Conservation (phyloP, 805 yeast genomes). For the Candida mattraensis region DNA sequence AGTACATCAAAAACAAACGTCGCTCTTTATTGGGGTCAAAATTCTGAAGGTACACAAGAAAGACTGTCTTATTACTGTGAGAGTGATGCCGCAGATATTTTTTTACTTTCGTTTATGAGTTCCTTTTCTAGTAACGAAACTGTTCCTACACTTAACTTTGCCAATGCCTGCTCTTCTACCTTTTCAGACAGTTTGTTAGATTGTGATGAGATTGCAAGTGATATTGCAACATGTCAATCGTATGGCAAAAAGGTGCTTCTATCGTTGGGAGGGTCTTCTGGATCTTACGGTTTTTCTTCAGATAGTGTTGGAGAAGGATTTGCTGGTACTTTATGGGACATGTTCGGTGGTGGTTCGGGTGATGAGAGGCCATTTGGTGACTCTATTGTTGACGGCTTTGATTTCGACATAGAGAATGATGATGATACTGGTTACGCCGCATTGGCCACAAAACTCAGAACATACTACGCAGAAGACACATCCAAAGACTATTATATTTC, state of each 20-base stretch:
- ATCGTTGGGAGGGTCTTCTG: conserved; percentile 75
- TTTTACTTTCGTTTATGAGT: conserved; percentile 68
- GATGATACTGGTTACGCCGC: conserved; percentile 65
- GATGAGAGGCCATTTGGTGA: conserved; percentile 61
- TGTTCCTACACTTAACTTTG: conserved; percentile 54
- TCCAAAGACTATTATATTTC: conserved; percentile 69
- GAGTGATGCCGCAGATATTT: conserved; percentile 66
- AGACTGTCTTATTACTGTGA: conserved; percentile 60
- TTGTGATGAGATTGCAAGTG: conserved; percentile 50
- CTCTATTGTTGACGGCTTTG: conserved; percentile 81
- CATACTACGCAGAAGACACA: conserved; percentile 35
- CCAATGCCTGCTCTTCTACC: conserved; percentile 44
- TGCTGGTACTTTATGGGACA: conserved; percentile 61
- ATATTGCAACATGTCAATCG: conserved; percentile 72
- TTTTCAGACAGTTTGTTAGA: conserved; percentile 43
- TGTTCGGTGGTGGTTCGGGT: conserved; percentile 59
- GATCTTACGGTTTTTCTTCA: conserved; percentile 51
- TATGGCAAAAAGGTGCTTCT: conserved; percentile 76
- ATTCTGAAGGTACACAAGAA: conserved; percentile 60
- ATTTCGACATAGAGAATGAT: conserved; percentile 68
- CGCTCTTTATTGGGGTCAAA: conserved; percentile 90
- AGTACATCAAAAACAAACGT: conserved; percentile 52
- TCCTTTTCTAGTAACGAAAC: conserved; percentile 49
- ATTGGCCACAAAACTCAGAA: conserved; percentile 50
- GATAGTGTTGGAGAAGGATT: conserved; percentile 57